These are phyloP conservation scores for Hyphodiscus hymeniophilus DNA, from an alignment of 495 filamentous ascomycete species.

Conservation along the genomic window DNA sequence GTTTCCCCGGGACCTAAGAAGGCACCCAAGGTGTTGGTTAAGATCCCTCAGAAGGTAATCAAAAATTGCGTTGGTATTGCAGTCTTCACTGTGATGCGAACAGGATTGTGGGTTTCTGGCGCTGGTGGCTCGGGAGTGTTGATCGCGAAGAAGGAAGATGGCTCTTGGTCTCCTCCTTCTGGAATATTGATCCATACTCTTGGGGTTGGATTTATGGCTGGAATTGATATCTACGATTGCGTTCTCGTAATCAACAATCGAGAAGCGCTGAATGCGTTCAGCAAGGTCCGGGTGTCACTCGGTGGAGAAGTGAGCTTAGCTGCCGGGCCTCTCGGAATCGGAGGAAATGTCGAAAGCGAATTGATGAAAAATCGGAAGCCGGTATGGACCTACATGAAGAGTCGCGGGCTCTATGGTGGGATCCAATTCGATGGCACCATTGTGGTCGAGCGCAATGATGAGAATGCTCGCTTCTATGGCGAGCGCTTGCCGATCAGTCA, in stretches of 20 bases:
- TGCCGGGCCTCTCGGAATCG: constrained; percentile 65
- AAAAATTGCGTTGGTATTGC: constrained; percentile 65
- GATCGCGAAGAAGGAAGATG: constrained; percentile 59
- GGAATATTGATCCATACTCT: constrained; percentile 71
- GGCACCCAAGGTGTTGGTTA: constrained; percentile 61
- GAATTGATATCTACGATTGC: constrained; percentile 79
- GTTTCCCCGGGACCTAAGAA: constrained; percentile 41
- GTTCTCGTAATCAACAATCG: constrained; percentile 74
- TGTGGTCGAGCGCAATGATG: constrained; percentile 69
- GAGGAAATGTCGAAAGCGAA: constrained; percentile 59
- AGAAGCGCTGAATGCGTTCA: constrained; percentile 66
- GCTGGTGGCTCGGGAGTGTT: constrained; percentile 70
- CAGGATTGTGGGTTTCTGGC: constrained; percentile 69
- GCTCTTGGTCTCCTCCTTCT: constrained; percentile 68
- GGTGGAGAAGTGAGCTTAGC: constrained; percentile 67
- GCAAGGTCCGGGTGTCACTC: constrained; percentile 60
- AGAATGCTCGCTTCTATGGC: constrained; percentile 72
- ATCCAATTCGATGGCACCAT: constrained; percentile 73
- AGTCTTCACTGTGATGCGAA: constrained; percentile 79
- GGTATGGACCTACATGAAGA: constrained; percentile 77
- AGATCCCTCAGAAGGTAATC: constrained; percentile 69
- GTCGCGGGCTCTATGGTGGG: constrained; percentile 68
- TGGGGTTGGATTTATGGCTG: constrained; percentile 68
- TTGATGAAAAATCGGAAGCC: constrained; percentile 34
- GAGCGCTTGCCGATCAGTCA: constrained; percentile 51